These are phyloP conservation scores for Diaporthe ilicicola DNA, from an alignment of 2,329 filamentous ascomycete species.

Conservation along the genomic window DNA sequence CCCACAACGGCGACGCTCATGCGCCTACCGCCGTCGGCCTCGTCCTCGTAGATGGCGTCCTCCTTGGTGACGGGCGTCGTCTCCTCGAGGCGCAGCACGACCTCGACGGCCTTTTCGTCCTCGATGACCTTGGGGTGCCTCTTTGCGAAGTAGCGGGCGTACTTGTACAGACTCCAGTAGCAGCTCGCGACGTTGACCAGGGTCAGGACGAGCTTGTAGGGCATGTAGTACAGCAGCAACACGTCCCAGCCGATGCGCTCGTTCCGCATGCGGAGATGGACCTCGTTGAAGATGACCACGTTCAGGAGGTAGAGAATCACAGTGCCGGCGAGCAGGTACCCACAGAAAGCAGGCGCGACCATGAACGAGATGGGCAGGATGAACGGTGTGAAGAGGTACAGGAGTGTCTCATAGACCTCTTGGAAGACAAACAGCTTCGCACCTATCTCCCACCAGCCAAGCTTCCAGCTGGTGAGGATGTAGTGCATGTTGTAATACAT, in stretches of 20 bases:
- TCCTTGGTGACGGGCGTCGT: constrained; percentile 5
- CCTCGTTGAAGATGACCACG: constrained; percentile 56
- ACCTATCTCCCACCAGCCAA: constrained; percentile 58
- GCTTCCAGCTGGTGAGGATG: constrained; percentile 54
- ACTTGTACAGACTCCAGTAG: constrained; percentile 52
- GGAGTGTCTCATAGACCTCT: constrained; percentile 56
- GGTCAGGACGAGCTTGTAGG: constrained; percentile 54
- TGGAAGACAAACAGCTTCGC: constrained; percentile 59
- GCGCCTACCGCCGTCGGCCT: background rate
- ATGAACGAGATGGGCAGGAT: constrained; percentile 54
- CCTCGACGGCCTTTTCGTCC: constrained; percentile 43
- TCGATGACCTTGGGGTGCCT: constrained; percentile 58
- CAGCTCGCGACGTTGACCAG: constrained; percentile 52
- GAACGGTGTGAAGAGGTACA: constrained; percentile 55
- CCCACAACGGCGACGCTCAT: constrained; percentile 2
- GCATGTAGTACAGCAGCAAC: constrained; percentile 51
- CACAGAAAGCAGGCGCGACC: constrained; percentile 48
- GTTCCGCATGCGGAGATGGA: constrained; percentile 54
- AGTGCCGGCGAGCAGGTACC: constrained; percentile 48
- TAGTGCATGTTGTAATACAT: constrained; percentile 57
- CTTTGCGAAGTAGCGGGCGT: constrained; percentile 54
- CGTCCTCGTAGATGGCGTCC: constrained; percentile 5
- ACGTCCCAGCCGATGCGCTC: constrained; percentile 50
- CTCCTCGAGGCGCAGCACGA: constrained; percentile 36
- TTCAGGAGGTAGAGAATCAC: constrained; percentile 52